Conservation (phyloP, 2,329 filamentous ascomycete genomes). For the Microsporum audouinii region DNA sequence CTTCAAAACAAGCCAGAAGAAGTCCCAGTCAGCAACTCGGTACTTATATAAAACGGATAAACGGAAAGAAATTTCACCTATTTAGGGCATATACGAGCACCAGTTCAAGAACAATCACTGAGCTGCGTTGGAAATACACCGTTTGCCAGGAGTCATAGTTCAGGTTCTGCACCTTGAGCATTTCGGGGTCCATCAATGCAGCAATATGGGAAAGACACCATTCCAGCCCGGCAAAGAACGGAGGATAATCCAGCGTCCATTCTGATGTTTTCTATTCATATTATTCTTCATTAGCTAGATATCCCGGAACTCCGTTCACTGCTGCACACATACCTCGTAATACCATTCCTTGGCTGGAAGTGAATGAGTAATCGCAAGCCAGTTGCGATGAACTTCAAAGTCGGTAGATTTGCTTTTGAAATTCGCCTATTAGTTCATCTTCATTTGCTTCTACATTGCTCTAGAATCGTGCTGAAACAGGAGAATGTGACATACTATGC, state of each 20-base stretch:
- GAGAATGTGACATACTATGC: slow-evolving; percentile 60
- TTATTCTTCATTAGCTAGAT: background rate
- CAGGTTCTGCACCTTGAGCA: slow-evolving; percentile 72
- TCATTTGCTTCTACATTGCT: background rate
- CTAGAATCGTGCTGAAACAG: background rate
- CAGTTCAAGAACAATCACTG: slow-evolving; percentile 75
- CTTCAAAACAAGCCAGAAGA: slow-evolving; percentile 32
- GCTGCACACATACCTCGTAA: slow-evolving; percentile 51
- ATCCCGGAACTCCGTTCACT: background rate
- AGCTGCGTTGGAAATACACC: slow-evolving; percentile 81
- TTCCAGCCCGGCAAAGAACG: slow-evolving; percentile 96
- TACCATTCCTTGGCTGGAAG: slow-evolving; percentile 86
- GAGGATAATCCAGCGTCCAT: slow-evolving; percentile 98
- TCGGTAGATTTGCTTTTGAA: slow-evolving; percentile 81
- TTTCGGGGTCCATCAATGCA: slow-evolving; percentile 61
- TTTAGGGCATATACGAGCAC: slow-evolving; percentile 73
- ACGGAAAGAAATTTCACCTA: slow-evolving; percentile 39
- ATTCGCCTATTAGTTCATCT: background rate
- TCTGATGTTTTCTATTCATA: slow-evolving; percentile 68
- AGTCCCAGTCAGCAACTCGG: background rate
- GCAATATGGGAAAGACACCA: slow-evolving; percentile 79
- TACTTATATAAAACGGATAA: background rate
- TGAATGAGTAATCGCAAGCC: slow-evolving; percentile 90
- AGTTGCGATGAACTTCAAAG: slow-evolving; percentile 97
- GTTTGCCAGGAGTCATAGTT: slow-evolving; percentile 88